Evolutionary conservation across 352 stramenopile genomes (phyloP).

Genomic region (Paralagenidium karlingii): DNA sequence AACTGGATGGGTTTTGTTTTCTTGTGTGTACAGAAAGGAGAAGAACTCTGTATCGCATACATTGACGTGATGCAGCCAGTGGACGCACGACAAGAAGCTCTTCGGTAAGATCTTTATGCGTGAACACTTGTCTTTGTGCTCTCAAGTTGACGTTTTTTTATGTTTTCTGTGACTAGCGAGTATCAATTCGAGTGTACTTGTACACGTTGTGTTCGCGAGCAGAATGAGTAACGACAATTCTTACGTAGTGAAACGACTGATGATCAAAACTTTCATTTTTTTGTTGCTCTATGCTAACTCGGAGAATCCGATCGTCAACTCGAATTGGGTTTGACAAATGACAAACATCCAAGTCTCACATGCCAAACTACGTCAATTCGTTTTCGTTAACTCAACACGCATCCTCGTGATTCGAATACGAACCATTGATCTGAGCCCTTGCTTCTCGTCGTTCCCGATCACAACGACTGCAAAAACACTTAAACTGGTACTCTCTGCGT

Average conservation of each 20-base stretch:
- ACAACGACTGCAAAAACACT: conserved; percentile 58
- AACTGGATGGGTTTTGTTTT: conserved; percentile 2
- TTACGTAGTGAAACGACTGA: too few species aligned
- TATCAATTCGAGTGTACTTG: conserved; percentile 75
- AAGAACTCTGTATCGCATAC: conserved; percentile 95
- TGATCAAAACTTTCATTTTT: too few species aligned
- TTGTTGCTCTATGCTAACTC: too few species aligned
- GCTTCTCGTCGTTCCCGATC: too few species aligned
- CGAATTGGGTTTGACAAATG: too few species aligned
- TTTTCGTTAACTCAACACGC: too few species aligned
- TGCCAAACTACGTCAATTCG: too few species aligned
- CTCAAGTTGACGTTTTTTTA: conserved; percentile 5
- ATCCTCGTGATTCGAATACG: too few species aligned
- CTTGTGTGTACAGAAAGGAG: conserved; percentile 31
- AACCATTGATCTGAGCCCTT: too few species aligned
- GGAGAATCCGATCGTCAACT: too few species aligned
- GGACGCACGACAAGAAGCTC: conserved; percentile 62
- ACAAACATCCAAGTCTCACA: too few species aligned
- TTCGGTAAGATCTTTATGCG: conserved; percentile 23
- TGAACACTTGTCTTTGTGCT: background rate
- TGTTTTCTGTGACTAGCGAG: conserved; percentile 35
- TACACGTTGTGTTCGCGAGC: conserved; percentile 20
- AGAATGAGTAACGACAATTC: too few species aligned
- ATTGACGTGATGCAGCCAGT: conserved; percentile 82
- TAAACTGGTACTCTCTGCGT: conserved; percentile 65